Conservation (phyloP, 2,329 filamentous ascomycete genomes). For the Mycosphaerella sp. region DNA sequence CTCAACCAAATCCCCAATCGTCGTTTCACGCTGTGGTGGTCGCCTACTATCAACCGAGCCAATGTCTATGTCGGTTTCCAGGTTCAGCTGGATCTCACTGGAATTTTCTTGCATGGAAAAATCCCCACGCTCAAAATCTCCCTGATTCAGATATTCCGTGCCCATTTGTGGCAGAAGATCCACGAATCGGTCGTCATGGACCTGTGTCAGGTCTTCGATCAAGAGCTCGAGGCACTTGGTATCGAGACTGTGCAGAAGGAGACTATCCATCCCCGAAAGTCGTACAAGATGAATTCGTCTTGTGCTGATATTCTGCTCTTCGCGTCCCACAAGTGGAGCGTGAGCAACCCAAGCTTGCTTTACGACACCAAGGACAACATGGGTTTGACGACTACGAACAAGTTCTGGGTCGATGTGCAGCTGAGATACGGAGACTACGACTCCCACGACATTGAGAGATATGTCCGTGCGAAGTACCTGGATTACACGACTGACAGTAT, state of each 20-base stretch:
- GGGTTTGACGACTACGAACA: slow-evolving; percentile 90
- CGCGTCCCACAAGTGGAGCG: slow-evolving; percentile 98
- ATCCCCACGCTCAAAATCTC: slow-evolving; percentile 98
- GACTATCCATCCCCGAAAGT: slow-evolving; percentile 97
- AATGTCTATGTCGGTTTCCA: slow-evolving; percentile 99
- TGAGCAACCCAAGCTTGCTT: slow-evolving; percentile 83
- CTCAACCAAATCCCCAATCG: slow-evolving; percentile 97
- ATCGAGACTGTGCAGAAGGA: slow-evolving; percentile 99
- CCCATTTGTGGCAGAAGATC: slow-evolving; percentile 99
- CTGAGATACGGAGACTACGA: slow-evolving; percentile 97
- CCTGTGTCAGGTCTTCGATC: slow-evolving; percentile 95
- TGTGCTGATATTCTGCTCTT: slow-evolving; percentile 96
- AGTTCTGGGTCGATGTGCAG: slow-evolving; percentile 98
- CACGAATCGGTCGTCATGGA: slow-evolving; percentile 99
- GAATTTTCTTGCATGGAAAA: slow-evolving; percentile 98
- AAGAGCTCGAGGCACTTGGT: slow-evolving; percentile 88
- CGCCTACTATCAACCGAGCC: slow-evolving; percentile 49
- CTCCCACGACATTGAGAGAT: slow-evolving; percentile 96
- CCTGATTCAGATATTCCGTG: slow-evolving; percentile 97
- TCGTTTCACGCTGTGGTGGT: slow-evolving; percentile 99
- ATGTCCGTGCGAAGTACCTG: slow-evolving; percentile 94
- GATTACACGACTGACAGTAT: slow-evolving; percentile 99
- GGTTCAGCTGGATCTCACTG: slow-evolving; percentile 93
- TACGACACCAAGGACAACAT: slow-evolving; percentile 97
- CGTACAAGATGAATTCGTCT: slow-evolving; percentile 99